These are phyloP conservation scores for Trichophyton equinum DNA, from an alignment of 2,329 filamentous ascomycete species.

Conservation along the genomic window DNA sequence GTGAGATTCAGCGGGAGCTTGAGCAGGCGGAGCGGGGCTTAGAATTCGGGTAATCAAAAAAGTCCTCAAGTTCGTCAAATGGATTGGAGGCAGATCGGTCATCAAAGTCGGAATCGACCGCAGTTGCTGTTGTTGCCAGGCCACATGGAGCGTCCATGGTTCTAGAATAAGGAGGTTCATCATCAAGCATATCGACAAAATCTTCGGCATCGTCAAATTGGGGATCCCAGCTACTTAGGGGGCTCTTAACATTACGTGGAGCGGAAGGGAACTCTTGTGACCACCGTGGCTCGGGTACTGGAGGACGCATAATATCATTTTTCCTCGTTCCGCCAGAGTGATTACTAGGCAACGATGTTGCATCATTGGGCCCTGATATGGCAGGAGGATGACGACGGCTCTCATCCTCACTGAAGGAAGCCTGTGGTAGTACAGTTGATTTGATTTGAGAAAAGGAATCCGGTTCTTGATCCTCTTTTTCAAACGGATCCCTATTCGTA, in stretches of 20 bases:
- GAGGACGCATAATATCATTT: neutral
- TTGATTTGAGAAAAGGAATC: neutral
- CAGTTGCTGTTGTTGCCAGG: constrained; percentile 18
- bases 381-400: neutral
- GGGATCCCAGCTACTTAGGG: neutral
- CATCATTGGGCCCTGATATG: neutral
- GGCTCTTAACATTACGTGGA: neutral
- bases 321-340: neutral
- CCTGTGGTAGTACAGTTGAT: neutral
- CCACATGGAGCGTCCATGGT: constrained; percentile 12
- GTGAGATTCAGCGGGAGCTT: neutral
- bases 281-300: neutral
- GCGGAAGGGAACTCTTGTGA: neutral
- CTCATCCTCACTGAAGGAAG: neutral
- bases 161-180: neutral
- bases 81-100: constrained; percentile 33
- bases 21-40: constrained; percentile 9
- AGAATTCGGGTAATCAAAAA: constrained; percentile 6
- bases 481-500: constrained; percentile 6
- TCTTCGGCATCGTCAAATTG: neutral
- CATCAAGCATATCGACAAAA: neutral
- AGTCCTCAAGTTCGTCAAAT: constrained; percentile 20
- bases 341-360: neutral
- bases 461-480: neutral
- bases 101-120: constrained; percentile 34